These are phyloP conservation scores for Rhodotorula toruloides DNA, from an alignment of 768 basidiomycete genomes.

Conservation along the genomic window DNA sequence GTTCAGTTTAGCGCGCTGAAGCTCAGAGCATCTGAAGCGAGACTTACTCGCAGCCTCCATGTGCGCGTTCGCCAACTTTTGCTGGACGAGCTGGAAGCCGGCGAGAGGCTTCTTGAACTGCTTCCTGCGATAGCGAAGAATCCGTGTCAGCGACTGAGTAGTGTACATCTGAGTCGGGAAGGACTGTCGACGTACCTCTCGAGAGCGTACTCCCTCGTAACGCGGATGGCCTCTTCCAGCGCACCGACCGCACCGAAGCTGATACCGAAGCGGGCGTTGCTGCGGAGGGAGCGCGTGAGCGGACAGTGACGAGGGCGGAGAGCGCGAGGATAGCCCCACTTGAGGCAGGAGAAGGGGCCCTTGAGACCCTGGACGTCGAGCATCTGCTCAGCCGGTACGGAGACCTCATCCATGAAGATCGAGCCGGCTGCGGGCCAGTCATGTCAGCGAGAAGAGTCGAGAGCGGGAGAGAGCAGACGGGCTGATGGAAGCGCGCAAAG, in stretches of 20 bases:
- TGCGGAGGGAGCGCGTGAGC: neutral
- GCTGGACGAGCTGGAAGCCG: slow-evolving; percentile 94
- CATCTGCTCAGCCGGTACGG: slow-evolving; percentile 66
- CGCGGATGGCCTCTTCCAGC: slow-evolving; percentile 79
- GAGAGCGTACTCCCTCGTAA: slow-evolving; percentile 74
- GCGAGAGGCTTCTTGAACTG: slow-evolving; percentile 87
- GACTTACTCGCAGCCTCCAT: slow-evolving; percentile 60
- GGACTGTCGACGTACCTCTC: slow-evolving; percentile 54
- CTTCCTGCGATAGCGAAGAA: slow-evolving; percentile 45
- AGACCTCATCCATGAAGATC: slow-evolving; percentile 85
- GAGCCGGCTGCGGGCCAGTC: slow-evolving; percentile 47
- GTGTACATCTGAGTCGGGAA: neutral
- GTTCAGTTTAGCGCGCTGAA: neutral
- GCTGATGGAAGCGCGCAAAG: slow-evolving; percentile 64
- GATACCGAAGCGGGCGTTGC: slow-evolving; percentile 33
- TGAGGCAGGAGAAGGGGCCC: slow-evolving; percentile 85
- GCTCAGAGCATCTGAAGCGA: slow-evolving; percentile 67
- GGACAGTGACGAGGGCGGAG: neutral
- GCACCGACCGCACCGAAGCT: slow-evolving; percentile 96
- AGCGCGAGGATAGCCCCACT: slow-evolving; percentile 54
- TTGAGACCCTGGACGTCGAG: slow-evolving; percentile 70
- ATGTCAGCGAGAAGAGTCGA: neutral
- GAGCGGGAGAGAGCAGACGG: slow-evolving; percentile 30
- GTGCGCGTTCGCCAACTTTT: slow-evolving; percentile 91
- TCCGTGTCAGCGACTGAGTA: neutral